Evolutionary conservation across 108 stramenopile species (phyloP), one percentile per base, ranked within the genome.

Genomic region (Conticribra weissflogii): DNA sequence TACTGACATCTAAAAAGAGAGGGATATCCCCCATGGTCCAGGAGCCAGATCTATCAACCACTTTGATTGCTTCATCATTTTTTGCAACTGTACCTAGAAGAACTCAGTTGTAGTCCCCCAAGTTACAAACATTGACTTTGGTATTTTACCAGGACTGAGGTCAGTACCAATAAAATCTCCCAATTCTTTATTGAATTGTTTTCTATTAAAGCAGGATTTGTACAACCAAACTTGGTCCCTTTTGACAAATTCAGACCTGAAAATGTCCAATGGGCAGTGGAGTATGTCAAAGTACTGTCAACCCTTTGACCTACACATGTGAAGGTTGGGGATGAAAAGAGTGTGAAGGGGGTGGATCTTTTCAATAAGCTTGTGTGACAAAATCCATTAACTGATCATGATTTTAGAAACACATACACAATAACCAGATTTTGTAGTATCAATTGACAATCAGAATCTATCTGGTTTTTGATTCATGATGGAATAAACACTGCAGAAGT

Each of bases 321-420:
- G 2, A 58, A 58, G 16, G 31, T 33, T 31, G 57, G 57, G 1
- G 31, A 58, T 33, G 57, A 58, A 32, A 58, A 58, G 57, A 19
- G 18, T 27, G 2, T 58, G 57, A 58, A 58, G 29, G 29, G 57
- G 9, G 18, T 2, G 17, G 57, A 18, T 33, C 31, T 58, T 1
- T 31, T 30, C 57, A 58, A 58, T 19, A 58, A 58, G 19, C 2
- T 8, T 1, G 57, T 18, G 17, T 32, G 57, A 14, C 28, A 31
- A 12, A 31, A 58, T 31, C n/a, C 31, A 19, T 27, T 31, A 14
- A 58, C 57, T 29, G 31, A 28, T 58, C 57, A 4, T 32, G 31
- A 58, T 18, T 33, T 58, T 18, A 18, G 32, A 31, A 58, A 58
- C 33, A 58, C 57, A 18, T 58, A 31, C 33, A 33, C 57, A 18